Evolutionary conservation across 495 filamentous ascomycete genomes (phyloP).

Genomic region (Parachaetomium inaequale): DNA sequence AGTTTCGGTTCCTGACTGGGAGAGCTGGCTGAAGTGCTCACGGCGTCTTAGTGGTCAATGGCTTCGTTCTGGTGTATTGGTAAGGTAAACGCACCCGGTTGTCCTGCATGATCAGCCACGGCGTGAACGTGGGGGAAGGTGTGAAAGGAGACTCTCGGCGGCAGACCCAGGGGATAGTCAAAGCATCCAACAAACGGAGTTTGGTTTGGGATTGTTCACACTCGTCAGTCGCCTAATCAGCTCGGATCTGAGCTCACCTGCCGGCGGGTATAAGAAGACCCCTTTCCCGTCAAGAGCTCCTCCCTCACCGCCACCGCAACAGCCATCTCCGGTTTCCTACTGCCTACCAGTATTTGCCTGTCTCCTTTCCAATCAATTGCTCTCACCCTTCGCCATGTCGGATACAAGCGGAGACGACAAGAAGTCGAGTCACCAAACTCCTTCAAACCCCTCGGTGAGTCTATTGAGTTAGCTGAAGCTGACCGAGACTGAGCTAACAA

Average conservation of each 20-base stretch:
- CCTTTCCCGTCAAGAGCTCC: constrained; percentile 14
- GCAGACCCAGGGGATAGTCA: not conserved
- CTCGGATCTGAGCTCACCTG: constrained; percentile 12
- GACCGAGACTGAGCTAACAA: not conserved
- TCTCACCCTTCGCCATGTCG: not conserved
- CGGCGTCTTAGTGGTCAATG: constrained; percentile 15
- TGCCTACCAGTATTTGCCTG: not conserved
- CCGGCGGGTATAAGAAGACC: constrained; percentile 12
- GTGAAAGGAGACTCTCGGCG: constrained; percentile 16
- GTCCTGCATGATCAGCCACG: constrained; percentile 15
- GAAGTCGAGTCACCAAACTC: not conserved
- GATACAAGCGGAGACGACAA: not conserved
- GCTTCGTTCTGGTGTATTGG: constrained; percentile 11
- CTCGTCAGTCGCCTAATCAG: constrained; percentile 7
- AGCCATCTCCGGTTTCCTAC: not conserved
- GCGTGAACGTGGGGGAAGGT: constrained; percentile 11
- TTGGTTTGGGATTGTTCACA: constrained; percentile 12
- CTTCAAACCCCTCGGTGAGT: not conserved
- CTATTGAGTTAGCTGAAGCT: not conserved
- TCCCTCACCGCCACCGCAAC: not conserved
- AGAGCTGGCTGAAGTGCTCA: constrained; percentile 2
- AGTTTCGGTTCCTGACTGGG: constrained; percentile 12
- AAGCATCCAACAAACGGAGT: constrained; percentile 7
- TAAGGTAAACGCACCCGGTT: constrained; percentile 16
- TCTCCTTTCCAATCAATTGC: not conserved